Evolutionary conservation across 768 basidiomycete genomes (phyloP).

Genomic region (Neoboletus brunneissimus): DNA sequence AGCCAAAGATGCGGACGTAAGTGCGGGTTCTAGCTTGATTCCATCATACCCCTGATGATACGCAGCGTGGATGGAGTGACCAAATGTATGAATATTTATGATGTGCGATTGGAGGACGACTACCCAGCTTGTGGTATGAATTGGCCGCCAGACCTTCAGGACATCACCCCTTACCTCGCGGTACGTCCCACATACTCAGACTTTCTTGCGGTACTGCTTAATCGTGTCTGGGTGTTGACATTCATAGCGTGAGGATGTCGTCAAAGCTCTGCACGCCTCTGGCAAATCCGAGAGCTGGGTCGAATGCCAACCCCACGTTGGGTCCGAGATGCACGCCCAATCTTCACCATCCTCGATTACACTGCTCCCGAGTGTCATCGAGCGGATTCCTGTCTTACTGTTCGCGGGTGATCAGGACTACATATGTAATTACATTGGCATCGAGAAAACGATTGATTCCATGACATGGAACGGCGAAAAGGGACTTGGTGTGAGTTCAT

Average conservation of each 20-base stretch:
- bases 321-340: conserved; percentile 53
- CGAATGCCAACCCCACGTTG: conserved; percentile 76
- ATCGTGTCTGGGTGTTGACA: background rate
- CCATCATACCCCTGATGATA: background rate
- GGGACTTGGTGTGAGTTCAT: conserved; percentile 72
- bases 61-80: conserved; percentile 61
- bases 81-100: conserved; percentile 93
- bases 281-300: conserved; percentile 78
- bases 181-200: conserved; percentile 46
- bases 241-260: conserved; percentile 73
- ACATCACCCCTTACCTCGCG: conserved; percentile 73
- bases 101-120: conserved; percentile 85
- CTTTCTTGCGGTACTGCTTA: background rate
- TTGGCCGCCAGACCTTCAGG: conserved; percentile 87
- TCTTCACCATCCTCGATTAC: conserved; percentile 67
- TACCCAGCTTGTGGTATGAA: conserved; percentile 93
- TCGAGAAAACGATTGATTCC: conserved; percentile 79
- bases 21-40: background rate
- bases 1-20: conserved; percentile 21
- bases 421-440: conserved; percentile 94
- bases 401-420: conserved; percentile 96
- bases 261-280: conserved; percentile 76
- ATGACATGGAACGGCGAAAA: conserved; percentile 84
- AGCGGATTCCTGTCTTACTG: conserved; percentile 79
- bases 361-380: conserved; percentile 74